Conservation (phyloP, 2,329 filamentous ascomycete species). For the Volutella citrinella region DNA sequence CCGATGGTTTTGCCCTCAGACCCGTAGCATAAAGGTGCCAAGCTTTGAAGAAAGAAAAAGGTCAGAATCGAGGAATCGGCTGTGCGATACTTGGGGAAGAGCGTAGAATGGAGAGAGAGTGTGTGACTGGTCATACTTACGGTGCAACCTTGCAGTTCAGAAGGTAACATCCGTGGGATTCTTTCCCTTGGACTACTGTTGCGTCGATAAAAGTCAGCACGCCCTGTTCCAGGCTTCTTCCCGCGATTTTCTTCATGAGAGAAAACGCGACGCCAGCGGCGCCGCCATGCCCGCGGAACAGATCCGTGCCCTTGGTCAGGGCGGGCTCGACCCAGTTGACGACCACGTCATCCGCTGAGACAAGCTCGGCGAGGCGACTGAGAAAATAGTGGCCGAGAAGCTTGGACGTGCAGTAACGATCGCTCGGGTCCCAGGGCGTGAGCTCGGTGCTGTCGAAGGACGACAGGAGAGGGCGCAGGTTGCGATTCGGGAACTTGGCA, state of each 20-base stretch:
- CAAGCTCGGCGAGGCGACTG: slow-evolving; percentile 34
- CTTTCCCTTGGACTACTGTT: slow-evolving; percentile 40
- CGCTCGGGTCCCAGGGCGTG: slow-evolving; percentile 16
- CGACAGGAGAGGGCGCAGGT: slow-evolving; percentile 22
- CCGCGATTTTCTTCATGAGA: slow-evolving; percentile 18
- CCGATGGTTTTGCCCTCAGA: neutral
- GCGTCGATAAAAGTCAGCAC: slow-evolving; percentile 48
- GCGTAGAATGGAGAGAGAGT: neutral
- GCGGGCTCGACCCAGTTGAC: slow-evolving; percentile 36
- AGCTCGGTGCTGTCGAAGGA: slow-evolving; percentile 25
- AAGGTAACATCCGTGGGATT: slow-evolving; percentile 50
- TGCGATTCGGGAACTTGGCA: slow-evolving; percentile 24
- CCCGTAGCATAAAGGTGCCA: neutral
- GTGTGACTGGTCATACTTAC: slow-evolving; percentile 7
- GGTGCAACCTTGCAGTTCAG: slow-evolving; percentile 40
- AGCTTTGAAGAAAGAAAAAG: too few species aligned
- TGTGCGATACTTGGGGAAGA: too few species aligned
- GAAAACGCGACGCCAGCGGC: slow-evolving; percentile 3
- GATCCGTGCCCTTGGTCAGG: slow-evolving; percentile 23
- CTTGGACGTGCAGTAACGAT: slow-evolving; percentile 30
- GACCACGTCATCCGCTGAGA: slow-evolving; percentile 31
- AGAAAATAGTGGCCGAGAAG: slow-evolving; percentile 33
- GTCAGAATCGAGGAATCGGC: too few species aligned
- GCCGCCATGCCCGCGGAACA: slow-evolving; percentile 15
- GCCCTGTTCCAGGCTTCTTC: slow-evolving; percentile 34